Base-by-base conservation (phyloP, 2,329 filamentous ascomycete genomes). In the Periconia macrospinosa region DNA sequence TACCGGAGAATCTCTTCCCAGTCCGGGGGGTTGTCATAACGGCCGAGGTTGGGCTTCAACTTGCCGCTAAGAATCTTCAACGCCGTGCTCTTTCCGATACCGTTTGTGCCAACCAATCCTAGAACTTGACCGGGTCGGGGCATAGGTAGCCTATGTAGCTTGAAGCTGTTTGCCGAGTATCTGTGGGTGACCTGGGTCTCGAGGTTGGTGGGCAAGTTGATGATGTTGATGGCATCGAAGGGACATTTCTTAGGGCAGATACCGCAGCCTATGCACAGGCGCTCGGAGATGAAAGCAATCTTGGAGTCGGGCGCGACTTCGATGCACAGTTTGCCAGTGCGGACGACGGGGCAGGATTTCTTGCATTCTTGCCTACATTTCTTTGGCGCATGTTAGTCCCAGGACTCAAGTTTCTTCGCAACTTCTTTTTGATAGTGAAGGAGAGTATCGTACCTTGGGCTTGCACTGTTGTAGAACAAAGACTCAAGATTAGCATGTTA, bases 301-400 rank as follows among this genome's bases (percentile, higher is more conserved):
- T 93, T 93, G 62, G 93, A 95, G 54, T 90, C 85, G 59, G 90
- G 81, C 49, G 84, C 82, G 69, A 99, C 95, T 82, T 99, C 93
- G 75, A 97, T 97, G 79, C 92, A 96, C 64, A 95, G 87, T 83
- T 97, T 97, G 78, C 94, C 94, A 56, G 92, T 96, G 70, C 93
- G 90, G 65, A 99, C 94, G 59, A 99, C 94, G 30, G 95, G 92
- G 76, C 94, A 99, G 30, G 92, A 93, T 77, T 97, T 97, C 78
- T 97, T 97, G 84, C 94, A 99, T 79, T 99, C 94, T 81, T 97
- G 93, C 65, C 93, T 88, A 78, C 94, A 97, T 91, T 97, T 97
- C 89, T 92, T 27, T 27, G 23, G 23, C 23, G 23, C 23, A 27
- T 27, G 23, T 27, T 27, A n/a, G 33, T 13, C 33, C 11, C 11